Evolutionary conservation across 1,284 basidiomycete species (phyloP), one percentile per base, ranked within the genome.

Genomic region (Pseudozyma hubeiensis): DNA sequence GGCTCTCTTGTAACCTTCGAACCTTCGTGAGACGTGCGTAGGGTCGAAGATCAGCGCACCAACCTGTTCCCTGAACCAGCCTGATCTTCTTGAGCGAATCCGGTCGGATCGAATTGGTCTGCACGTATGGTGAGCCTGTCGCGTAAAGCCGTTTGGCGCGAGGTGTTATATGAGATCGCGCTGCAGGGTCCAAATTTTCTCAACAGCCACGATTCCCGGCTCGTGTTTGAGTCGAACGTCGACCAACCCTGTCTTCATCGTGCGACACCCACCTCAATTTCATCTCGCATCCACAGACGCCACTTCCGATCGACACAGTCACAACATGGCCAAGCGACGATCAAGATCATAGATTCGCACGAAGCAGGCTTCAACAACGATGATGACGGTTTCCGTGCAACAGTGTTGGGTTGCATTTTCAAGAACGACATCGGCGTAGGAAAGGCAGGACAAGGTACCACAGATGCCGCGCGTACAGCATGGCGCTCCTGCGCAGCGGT

Each of bases 161-260:
- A 19, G 24, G 1, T 16, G 43, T 19, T 44, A 17, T 19, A 44
- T 1, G 14, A 24, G 5, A 8, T 7, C 8, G 19, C 19, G 19
- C 19, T 39, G 14, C 53, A 62, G 53, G 53, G 53, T 62, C 53
- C 60, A 55, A 55, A 41, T 39, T 51, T 55, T 62, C 29, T 29
- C 19, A 10, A 16, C 29, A 17, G 11, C 14, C 52, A 16, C 33
- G 35, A 13, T 10, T 37, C 35, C 24, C 24, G 24, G 24, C 24
- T 24, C 24, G 24, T 24, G 24, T 24, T 24, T 24, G 4, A 53
- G 52, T 53, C 52, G 41, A 53, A 53, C 41, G 33, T 53, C 52
- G 52, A 54, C 33, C 24, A 45, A 54, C 52, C 11, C 44, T 11
- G 5, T 4, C 51, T 43, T 43, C 51, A 43, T 40, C 30, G 43